Evolutionary conservation across 139 green algal species (phyloP).

Genomic region (Edaphochlamys debaryana): DNA sequence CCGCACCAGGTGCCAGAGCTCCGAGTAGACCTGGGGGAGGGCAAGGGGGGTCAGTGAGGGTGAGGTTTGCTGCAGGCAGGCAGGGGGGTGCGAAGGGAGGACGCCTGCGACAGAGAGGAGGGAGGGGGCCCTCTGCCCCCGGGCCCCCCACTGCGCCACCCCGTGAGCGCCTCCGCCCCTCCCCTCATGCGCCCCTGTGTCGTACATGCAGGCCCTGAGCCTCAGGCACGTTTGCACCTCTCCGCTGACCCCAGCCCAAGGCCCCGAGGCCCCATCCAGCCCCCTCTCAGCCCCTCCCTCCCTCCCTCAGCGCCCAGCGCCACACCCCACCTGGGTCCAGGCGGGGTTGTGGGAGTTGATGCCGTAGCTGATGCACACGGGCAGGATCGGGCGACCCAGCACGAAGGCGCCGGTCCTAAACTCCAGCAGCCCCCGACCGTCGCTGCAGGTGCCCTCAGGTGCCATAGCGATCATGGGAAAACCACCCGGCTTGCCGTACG

Average conservation of each 20-base stretch:
- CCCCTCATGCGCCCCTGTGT: too few species aligned
- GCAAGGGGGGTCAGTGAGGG: neutral
- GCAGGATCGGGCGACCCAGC: conserved; percentile 23
- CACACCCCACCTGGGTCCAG: conserved; percentile 24
- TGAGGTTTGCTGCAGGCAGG: neutral
- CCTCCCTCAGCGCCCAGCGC: too few species aligned
- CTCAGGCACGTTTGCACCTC: too few species aligned
- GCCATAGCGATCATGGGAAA: conserved; percentile 39
- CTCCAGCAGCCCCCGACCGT: conserved; percentile 33
- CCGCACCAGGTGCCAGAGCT: conserved; percentile 28
- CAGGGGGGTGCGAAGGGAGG: neutral
- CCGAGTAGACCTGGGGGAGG: conserved; percentile 15
- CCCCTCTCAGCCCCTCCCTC: too few species aligned
- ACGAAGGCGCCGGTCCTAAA: conserved; percentile 38
- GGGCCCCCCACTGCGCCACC: too few species aligned
- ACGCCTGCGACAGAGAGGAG: neutral
- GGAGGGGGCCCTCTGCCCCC: too few species aligned
- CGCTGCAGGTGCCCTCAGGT: conserved; percentile 39
- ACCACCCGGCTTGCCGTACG: conserved; percentile 32
- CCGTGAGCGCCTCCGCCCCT: too few species aligned
- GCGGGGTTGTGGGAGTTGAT: conserved; percentile 36
- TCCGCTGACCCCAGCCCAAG: too few species aligned
- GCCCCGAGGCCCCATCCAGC: too few species aligned
- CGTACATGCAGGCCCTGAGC: too few species aligned
- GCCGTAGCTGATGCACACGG: conserved; percentile 30